Conservation (phyloP, 2,329 filamentous ascomycete genomes). For the Stagonosporopsis tanaceti region DNA sequence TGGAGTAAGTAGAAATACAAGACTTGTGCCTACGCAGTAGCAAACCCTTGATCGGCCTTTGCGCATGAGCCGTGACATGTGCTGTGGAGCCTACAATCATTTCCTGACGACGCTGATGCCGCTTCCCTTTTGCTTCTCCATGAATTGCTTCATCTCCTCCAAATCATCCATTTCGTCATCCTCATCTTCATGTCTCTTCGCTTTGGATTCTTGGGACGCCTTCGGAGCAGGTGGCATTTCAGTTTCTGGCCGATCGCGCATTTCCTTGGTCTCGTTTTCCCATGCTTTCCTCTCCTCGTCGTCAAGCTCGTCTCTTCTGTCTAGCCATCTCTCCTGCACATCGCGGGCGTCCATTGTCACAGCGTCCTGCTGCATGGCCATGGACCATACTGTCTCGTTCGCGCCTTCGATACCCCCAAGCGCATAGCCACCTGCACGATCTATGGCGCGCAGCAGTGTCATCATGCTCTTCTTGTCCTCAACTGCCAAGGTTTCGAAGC, state of each 20-base stretch:
- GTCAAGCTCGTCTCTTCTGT: constrained; percentile 88
- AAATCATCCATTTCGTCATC: constrained; percentile 49
- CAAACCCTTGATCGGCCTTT: background rate
- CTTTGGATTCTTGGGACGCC: constrained; percentile 5
- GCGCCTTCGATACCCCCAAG: constrained; percentile 90
- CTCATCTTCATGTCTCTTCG: constrained; percentile 22
- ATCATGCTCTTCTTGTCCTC: constrained; percentile 99
- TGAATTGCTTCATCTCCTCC: constrained; percentile 50
- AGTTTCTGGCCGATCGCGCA: constrained; percentile 32
- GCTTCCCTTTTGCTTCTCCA: constrained; percentile 57
- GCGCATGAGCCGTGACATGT: background rate
- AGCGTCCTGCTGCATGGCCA: constrained; percentile 80
- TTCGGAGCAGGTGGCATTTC: constrained; percentile 2
- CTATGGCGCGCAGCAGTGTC: constrained; percentile 85
- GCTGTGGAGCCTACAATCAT: constrained; percentile 3
- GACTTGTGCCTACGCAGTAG: background rate
- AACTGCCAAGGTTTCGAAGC: constrained; percentile 91
- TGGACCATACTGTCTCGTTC: constrained; percentile 96
- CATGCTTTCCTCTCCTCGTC: constrained; percentile 76
- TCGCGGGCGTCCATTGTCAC: constrained; percentile 82
- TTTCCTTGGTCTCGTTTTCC: constrained; percentile 73
- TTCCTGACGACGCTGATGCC: constrained; percentile 78
- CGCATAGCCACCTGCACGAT: constrained; percentile 90
- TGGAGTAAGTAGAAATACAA: background rate
- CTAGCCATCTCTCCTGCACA: constrained; percentile 95